Conservation (phyloP, 2,329 filamentous ascomycete species). For the Colletotrichum falcatum region DNA sequence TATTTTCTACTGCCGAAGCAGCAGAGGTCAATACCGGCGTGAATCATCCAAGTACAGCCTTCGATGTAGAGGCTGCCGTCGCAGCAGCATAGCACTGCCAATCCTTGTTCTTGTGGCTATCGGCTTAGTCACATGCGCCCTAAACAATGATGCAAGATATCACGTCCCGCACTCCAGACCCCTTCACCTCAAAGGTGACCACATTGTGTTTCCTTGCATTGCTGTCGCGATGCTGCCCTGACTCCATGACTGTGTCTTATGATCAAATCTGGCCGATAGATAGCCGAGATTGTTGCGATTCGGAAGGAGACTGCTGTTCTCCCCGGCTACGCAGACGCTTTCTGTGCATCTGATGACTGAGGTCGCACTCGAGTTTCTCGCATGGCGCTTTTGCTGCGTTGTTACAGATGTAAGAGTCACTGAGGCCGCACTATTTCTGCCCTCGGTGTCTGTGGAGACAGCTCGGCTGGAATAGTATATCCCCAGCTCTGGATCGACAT, state of each 20-base stretch:
- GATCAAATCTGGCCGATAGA: conserved; percentile 38
- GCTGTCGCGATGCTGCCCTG: conserved; percentile 15
- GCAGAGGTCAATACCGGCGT: too few species aligned
- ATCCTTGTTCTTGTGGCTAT: too few species aligned
- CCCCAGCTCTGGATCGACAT: conserved; percentile 46
- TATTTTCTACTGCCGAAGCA: too few species aligned
- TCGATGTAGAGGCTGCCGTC: too few species aligned
- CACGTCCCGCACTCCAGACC: too few species aligned
- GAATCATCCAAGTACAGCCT: too few species aligned
- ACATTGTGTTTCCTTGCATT: too few species aligned
- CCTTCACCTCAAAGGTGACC: too few species aligned
- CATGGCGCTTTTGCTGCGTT: conserved; percentile 40
- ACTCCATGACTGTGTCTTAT: conserved; percentile 50
- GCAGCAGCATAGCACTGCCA: too few species aligned
- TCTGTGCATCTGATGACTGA: not conserved
- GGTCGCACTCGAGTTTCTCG: conserved; percentile 45
- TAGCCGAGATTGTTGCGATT: not conserved
- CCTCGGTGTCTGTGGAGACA: conserved; percentile 50
- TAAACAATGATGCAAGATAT: too few species aligned
- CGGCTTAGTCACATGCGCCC: too few species aligned
- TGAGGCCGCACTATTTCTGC: not conserved
- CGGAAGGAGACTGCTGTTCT: not conserved
- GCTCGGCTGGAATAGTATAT: conserved; percentile 48
- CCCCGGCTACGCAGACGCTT: conserved; percentile 12
- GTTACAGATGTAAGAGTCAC: conserved; percentile 41